Evolutionary conservation across 2,329 filamentous ascomycete species (phyloP).

Genomic region (Xylariaceae sp.): DNA sequence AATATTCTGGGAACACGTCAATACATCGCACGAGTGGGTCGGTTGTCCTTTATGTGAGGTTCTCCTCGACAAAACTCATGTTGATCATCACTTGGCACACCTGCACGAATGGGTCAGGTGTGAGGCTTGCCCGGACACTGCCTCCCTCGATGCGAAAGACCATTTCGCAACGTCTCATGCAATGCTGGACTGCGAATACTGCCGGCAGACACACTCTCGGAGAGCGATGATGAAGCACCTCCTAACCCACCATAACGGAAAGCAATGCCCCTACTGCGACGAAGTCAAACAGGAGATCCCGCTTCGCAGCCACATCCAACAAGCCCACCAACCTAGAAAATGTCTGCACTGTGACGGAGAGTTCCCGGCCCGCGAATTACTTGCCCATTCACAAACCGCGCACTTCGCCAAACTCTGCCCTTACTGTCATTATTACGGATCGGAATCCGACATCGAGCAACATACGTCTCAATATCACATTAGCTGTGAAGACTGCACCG

Average conservation of each 20-base stretch:
- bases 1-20: background rate
- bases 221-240: background rate
- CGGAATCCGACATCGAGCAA: background rate
- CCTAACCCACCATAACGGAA: background rate
- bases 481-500: background rate
- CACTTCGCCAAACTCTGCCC: background rate
- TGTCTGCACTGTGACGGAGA: background rate
- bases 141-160: background rate
- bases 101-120: background rate
- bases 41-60: background rate
- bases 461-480: background rate
- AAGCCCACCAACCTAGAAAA: constrained; percentile 1
- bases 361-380: background rate
- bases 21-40: background rate
- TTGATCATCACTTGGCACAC: background rate
- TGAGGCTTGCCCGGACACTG: background rate
- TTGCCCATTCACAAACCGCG: background rate
- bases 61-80: background rate
- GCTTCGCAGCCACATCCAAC: background rate
- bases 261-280: background rate
- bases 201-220: background rate
- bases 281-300: background rate
- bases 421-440: constrained; percentile 1
- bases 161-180: background rate
- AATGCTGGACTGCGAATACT: background rate